phyloP scores from a whole-genome alignment of 768 basidiomycete species.

The Omphalotus guepiniiformis region DNA sequence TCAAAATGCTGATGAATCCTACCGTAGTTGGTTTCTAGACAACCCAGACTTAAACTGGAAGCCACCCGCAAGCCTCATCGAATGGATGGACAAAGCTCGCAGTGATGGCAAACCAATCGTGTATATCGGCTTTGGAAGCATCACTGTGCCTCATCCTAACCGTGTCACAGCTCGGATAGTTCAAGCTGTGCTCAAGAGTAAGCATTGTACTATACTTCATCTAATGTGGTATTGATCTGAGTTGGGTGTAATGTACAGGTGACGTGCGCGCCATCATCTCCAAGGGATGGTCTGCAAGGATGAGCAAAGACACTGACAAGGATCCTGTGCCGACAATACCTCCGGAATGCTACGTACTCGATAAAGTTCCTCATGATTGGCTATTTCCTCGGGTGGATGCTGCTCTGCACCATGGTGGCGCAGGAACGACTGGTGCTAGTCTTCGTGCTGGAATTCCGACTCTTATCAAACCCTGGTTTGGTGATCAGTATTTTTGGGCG shows the following conservation, averaged over 20 bases:
- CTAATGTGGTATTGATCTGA: not conserved
- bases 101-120: slow-evolving; percentile 55
- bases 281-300: slow-evolving; percentile 63
- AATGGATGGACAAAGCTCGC: slow-evolving; percentile 54
- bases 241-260: slow-evolving; percentile 27
- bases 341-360: slow-evolving; percentile 49
- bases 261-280: slow-evolving; percentile 64
- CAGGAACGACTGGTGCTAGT: slow-evolving; percentile 67
- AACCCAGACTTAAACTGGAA: slow-evolving; percentile 57
- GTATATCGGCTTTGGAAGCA: slow-evolving; percentile 70
- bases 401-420: slow-evolving; percentile 64
- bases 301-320: slow-evolving; percentile 34
- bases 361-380: slow-evolving; percentile 68
- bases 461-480: slow-evolving; percentile 69
- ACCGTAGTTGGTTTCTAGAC: slow-evolving; percentile 58
- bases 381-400: slow-evolving; percentile 59
- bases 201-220: slow-evolving; percentile 12
- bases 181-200: slow-evolving; percentile 57
- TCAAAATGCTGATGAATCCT: not conserved
- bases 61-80: slow-evolving; percentile 43
- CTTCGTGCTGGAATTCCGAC: slow-evolving; percentile 63
- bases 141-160: slow-evolving; percentile 59
- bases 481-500: slow-evolving; percentile 67
- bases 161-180: slow-evolving; percentile 52
- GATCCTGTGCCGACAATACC: slow-evolving; percentile 44